Percentiles rank a stretch among this genome's conserved stretches.
These are phyloP conservation scores for Sophora flavescens DNA, from an alignment of 306 rosid genomes.

Conservation along the genomic window DNA sequence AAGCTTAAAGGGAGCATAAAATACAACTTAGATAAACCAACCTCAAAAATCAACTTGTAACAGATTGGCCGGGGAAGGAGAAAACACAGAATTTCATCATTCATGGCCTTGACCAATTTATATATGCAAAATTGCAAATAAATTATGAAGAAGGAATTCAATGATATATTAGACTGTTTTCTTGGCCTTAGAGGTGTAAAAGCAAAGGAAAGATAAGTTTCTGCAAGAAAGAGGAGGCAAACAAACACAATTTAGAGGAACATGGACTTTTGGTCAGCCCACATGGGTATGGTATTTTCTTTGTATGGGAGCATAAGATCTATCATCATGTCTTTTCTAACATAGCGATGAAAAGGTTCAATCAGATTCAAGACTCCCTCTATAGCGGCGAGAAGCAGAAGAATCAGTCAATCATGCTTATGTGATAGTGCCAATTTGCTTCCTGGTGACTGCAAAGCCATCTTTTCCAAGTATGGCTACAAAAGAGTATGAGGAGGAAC, in stretches of 20 bases:
- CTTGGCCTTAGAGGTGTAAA: too few relatives aligned
- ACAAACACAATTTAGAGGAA: background rate
- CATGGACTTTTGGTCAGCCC: too few relatives aligned
- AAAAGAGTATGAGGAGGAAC: slow-evolving; percentile 1
- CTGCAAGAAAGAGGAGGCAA: slow-evolving; percentile 11
- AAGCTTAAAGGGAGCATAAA: too few relatives aligned
- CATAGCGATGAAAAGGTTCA: slow-evolving; percentile 63
- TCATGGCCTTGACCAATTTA: too few relatives aligned
- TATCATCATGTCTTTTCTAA: slow-evolving; percentile 56
- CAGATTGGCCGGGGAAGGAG: too few relatives aligned
- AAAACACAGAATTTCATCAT: too few relatives aligned
- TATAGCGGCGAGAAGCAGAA: slow-evolving; percentile 50
- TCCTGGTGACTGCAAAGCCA: slow-evolving; percentile 49
- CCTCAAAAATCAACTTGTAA: too few relatives aligned
- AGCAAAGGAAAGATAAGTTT: background rate
- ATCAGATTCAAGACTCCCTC: slow-evolving; percentile 45
- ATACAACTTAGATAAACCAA: too few relatives aligned
- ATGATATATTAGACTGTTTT: too few relatives aligned
- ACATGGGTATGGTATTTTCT: slow-evolving; percentile 56
- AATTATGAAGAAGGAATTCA: too few relatives aligned
- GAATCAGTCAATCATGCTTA: slow-evolving; percentile 57
- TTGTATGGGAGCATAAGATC: slow-evolving; percentile 52
- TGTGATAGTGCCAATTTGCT: slow-evolving; percentile 45
- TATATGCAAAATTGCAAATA: too few relatives aligned
- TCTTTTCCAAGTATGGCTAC: slow-evolving; percentile 37